Evolutionary conservation across 2,329 filamentous ascomycete genomes (phyloP), one percentile per base, ranked within the genome.

Genomic region (Penicillium decumbens): DNA sequence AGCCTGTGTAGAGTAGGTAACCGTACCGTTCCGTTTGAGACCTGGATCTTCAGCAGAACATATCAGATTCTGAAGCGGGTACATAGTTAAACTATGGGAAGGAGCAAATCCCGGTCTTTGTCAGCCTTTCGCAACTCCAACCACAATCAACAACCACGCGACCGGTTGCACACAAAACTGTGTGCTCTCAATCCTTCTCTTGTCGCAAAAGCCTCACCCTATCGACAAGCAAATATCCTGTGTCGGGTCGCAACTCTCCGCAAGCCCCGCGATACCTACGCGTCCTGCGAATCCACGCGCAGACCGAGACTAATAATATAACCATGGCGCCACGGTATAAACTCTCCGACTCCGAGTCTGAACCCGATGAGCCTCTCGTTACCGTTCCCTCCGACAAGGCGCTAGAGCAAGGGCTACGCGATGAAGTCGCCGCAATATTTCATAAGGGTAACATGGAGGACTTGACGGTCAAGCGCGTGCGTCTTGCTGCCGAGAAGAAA

Each of bases 401-500:
- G 12, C 54, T 75, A n/a, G 71, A 73, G 50, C 61, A 65, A 35
- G 65, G 59, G 18, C 56, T 76, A 39, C 69, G 72, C 37, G 63
- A 71, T 46, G 61, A 65, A 12, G 71, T 74, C 28, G 62, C 61
- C 12, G 54, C 58, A n/a, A 61, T 72, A 41, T 71, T 63, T 57
- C 60, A 63, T 25, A 57, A 62, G 1, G 70, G 68, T 6, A 71
- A 78, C 18, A 63, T 67, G 28, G 75, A 80, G 5, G 74, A 80
- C 43, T 65, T 83, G 53, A 83, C 81, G 0, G 72, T 83, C 45
- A 83, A 81, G 54, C 72, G 73, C 47, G 76, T 83, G 43, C 78
- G 82, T 42, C 60, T 70, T 27, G 73, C 73, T 23, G 76, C 75
- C 3, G 81, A 83, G 62, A 66, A 75, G 49, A 65, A 74, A 42